Evolutionary conservation across 441 rosid species (phyloP).

Genomic region (Populus hybrid): DNA sequence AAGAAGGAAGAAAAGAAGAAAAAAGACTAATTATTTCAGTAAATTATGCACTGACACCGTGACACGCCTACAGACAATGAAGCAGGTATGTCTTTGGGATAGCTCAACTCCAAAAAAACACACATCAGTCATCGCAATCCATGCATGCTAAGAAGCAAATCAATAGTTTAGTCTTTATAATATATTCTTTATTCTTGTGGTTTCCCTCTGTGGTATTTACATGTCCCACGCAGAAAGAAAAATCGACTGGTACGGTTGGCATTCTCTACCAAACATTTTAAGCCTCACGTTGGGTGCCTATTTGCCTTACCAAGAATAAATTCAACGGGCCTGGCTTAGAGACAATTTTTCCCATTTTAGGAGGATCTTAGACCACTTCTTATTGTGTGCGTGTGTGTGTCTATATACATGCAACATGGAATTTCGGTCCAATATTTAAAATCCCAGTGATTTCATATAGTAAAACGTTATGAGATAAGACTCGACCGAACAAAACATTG

Average conservation of each 20-base stretch:
- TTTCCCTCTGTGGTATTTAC: slow-evolving; percentile 16
- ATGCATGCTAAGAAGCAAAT: slow-evolving; percentile 16
- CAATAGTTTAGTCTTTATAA: neutral
- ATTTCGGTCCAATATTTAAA: no score
- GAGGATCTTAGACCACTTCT: slow-evolving; percentile 6
- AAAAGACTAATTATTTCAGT: no score
- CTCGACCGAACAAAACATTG: no score
- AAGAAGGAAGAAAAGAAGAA: neutral
- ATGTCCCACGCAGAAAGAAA: slow-evolving; percentile 23
- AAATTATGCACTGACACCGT: slow-evolving; percentile 12
- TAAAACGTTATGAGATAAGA: neutral
- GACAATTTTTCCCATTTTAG: neutral
- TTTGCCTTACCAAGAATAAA: slow-evolving; percentile 15
- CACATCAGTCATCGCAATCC: neutral
- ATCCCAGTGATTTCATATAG: neutral
- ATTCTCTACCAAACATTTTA: neutral
- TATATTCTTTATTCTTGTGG: slow-evolving; percentile 15
- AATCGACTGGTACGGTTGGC: slow-evolving; percentile 6
- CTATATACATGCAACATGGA: no score
- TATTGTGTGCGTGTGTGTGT: no score
- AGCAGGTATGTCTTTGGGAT: slow-evolving; percentile 11
- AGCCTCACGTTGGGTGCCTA: neutral
- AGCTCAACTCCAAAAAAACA: slow-evolving; percentile 3
- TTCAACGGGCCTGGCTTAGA: slow-evolving; percentile 11
- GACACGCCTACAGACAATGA: neutral